Evolutionary conservation across 805 yeast species (phyloP).

Genomic region (Starmerella powellii): DNA sequence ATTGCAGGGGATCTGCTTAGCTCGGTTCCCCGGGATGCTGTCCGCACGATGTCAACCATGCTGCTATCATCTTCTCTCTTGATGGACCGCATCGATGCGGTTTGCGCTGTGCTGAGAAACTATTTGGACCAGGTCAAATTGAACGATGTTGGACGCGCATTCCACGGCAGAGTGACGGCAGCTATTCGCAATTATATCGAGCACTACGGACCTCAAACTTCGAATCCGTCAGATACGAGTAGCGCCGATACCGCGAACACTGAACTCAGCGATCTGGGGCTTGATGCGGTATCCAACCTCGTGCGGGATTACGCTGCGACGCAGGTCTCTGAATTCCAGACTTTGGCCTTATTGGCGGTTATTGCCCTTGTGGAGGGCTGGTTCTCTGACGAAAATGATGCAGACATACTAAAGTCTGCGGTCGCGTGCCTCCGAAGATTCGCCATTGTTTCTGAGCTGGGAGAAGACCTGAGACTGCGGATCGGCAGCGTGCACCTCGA

Average conservation of each 20-base stretch:
- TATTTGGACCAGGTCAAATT: slow-evolving; percentile 5
- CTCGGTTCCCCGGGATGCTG: background rate
- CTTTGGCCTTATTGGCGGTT: slow-evolving; percentile 7
- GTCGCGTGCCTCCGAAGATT: slow-evolving; percentile 8
- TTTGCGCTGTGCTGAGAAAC: slow-evolving; percentile 4
- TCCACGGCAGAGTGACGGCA: background rate
- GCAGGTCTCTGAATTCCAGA: slow-evolving; percentile 8
- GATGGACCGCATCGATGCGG: slow-evolving; percentile 8
- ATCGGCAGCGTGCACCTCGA: slow-evolving; percentile 2
- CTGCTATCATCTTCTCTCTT: slow-evolving; percentile 9
- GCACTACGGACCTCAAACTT: slow-evolving; percentile 4
- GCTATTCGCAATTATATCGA: slow-evolving; percentile 3
- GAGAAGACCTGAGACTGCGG: slow-evolving; percentile 2
- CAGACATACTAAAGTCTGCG: slow-evolving; percentile 4
- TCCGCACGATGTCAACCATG: background rate
- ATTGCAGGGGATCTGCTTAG: slow-evolving; percentile 3
- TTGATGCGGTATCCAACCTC: slow-evolving; percentile 13
- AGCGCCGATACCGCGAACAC: too few species aligned
- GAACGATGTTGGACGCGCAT: slow-evolving; percentile 10
- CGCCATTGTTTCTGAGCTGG: slow-evolving; percentile 6
- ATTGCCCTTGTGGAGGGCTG: slow-evolving; percentile 22
- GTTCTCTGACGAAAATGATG: slow-evolving; percentile 9
- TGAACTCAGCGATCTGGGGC: slow-evolving; percentile 14
- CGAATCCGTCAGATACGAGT: too few species aligned
- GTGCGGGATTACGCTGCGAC: slow-evolving; percentile 10